Base-by-base conservation (phyloP, 2,329 filamentous ascomycete genomes). In the Exophiala mesophila region DNA sequence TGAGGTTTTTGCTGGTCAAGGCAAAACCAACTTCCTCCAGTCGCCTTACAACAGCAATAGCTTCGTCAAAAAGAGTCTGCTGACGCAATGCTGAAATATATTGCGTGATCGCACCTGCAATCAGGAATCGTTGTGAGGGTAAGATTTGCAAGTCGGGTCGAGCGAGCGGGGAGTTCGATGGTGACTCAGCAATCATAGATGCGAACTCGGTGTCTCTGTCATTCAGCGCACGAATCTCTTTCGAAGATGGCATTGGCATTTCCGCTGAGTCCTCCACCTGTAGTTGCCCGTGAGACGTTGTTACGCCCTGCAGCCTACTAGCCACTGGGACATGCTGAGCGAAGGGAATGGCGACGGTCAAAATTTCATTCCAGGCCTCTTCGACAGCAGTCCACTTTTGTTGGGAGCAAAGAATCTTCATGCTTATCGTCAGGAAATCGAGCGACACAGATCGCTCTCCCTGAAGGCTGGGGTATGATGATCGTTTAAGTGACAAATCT, bases 1-100 rank as follows among this genome's bases (percentile, higher is more conserved):
- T 92, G 88, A 88, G 94, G 54, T 86, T 88, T 55, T 74, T 75
- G 59, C 77, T 82, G 57, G 87, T 82, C 44, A 96, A 64, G 19
- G 70, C 67, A 67, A 90, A 96, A 8, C 89, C 90, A 29, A 74
- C 71, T 1, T 61, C 59, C 6, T 77, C 68, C 8, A 89, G 68
- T n/a, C 73, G 63, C 16, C 70, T 62, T 19, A 88, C 61, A 12
- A 76, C 63, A 5, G 65, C 45, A 4, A 70, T 58, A 9, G 86
- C 66, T 15, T 69, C 72, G 8, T 63, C 58, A 5, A 78, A 64
- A 35, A 77, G 70, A 45, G 77, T 75, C 41, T 78, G 76, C 17
- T 55, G 56, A 21, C 67, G 61, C 7, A 83, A 61, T 38, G 72
- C 70, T 38, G 64, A 62, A 42, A 83, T 69, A 57, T 75, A 78